Conservation (phyloP, 1,139 yeast genomes). For the Suhomyces bribrorum region DNA sequence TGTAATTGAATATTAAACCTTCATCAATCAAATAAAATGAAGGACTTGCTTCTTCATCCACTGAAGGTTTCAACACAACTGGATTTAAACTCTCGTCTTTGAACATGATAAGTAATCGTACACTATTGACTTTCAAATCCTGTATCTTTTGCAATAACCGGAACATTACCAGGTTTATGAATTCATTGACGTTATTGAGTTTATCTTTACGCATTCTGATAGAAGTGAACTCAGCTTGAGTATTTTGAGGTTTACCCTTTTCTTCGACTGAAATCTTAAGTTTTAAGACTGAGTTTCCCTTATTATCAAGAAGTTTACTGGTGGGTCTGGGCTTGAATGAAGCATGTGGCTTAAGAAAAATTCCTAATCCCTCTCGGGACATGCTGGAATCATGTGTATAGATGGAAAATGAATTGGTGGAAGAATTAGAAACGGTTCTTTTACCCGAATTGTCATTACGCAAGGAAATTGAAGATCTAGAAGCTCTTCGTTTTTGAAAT, state of each 20-base stretch:
- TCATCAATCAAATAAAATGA: conserved; percentile 11
- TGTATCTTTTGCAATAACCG: conserved; percentile 21
- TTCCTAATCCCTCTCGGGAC: background rate
- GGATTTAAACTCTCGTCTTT: conserved; percentile 27
- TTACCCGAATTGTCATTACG: background rate
- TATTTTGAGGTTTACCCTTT: background rate
- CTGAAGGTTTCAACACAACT: conserved; percentile 23
- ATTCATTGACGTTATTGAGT: conserved; percentile 26
- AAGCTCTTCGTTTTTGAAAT: background rate
- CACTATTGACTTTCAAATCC: conserved; percentile 18
- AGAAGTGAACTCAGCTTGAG: conserved; percentile 18
- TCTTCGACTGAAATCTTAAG: conserved; percentile 22
- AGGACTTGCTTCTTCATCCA: conserved; percentile 6
- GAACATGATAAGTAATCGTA: conserved; percentile 27
- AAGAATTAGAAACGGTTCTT: background rate
- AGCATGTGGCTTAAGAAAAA: conserved; percentile 1
- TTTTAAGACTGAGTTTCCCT: conserved; percentile 16
- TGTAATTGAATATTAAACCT: conserved; percentile 30
- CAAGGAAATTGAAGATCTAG: background rate
- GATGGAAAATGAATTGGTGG: background rate
- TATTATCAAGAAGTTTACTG: no score
- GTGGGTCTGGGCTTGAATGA: background rate
- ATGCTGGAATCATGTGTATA: background rate
- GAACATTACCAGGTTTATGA: conserved; percentile 26
- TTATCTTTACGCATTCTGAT: conserved; percentile 31